These are phyloP conservation scores for Pseudopediastrum boryanum DNA, from an alignment of 139 green algal genomes.

Conservation along the genomic window DNA sequence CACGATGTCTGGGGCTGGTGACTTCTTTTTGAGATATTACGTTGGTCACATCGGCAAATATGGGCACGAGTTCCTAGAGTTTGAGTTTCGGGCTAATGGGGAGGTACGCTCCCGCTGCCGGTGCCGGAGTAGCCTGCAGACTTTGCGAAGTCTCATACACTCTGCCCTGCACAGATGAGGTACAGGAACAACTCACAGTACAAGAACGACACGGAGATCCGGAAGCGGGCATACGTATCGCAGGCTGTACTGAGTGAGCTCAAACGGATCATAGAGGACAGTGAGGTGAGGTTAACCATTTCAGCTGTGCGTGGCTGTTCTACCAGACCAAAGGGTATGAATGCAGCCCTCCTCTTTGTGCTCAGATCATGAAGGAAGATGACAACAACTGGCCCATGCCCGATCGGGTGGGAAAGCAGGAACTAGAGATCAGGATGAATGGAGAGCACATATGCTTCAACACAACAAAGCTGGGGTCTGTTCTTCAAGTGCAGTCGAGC, in stretches of 20 bases:
- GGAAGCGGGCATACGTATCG: constrained; percentile 86
- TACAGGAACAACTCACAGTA: constrained; percentile 99
- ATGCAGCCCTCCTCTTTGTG: background rate
- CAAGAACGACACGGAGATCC: constrained; percentile 97
- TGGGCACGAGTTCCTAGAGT: constrained; percentile 98
- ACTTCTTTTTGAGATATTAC: constrained; percentile 97
- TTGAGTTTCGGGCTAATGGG: constrained; percentile 92
- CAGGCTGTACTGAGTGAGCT: constrained; percentile 86
- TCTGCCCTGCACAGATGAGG: constrained; percentile 73
- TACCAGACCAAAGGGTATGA: background rate
- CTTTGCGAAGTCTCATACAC: background rate
- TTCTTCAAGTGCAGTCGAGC: constrained; percentile 94
- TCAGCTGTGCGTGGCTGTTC: background rate
- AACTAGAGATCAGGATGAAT: constrained; percentile 94
- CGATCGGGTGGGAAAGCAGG: constrained; percentile 91
- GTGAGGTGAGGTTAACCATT: constrained; percentile 71
- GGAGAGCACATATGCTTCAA: constrained; percentile 96
- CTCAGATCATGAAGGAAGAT: constrained; percentile 95
- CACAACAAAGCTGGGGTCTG: constrained; percentile 94
- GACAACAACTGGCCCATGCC: constrained; percentile 93
- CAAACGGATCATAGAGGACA: constrained; percentile 90
- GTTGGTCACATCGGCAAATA: constrained; percentile 93
- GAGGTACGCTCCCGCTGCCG: constrained; percentile 61
- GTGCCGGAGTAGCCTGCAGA: background rate
- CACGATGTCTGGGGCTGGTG: constrained; percentile 49